Conservation (phyloP, 2,329 filamentous ascomycete species). For the Parastagonospora nodorum region DNA sequence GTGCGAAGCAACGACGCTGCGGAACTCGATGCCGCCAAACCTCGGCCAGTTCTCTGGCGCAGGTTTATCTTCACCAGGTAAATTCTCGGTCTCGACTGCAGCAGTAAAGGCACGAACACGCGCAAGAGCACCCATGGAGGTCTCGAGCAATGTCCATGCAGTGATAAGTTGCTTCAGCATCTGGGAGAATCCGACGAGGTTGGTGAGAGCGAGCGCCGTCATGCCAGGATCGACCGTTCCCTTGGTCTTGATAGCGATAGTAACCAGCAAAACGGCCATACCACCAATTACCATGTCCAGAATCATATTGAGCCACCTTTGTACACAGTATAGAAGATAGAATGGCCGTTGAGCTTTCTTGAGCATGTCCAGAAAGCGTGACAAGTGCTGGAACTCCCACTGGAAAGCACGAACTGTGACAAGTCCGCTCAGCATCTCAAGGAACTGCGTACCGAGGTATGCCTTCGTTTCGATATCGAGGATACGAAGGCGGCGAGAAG, state of each 20-base stretch:
- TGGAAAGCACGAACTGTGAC: slow-evolving; percentile 56
- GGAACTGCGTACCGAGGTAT: slow-evolving; percentile 55
- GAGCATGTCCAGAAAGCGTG: slow-evolving; percentile 19
- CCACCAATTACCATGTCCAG: slow-evolving; percentile 42
- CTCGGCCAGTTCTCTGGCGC: slow-evolving; percentile 47
- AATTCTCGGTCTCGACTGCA: slow-evolving; percentile 52
- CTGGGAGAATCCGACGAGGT: slow-evolving; percentile 56
- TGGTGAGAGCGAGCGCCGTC: slow-evolving; percentile 56
- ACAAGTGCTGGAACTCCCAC: slow-evolving; percentile 37
- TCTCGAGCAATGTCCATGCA: slow-evolving; percentile 62
- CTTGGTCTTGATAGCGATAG: slow-evolving; percentile 35
- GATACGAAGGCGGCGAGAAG: slow-evolving; percentile 52
- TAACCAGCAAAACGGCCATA: slow-evolving; percentile 37
- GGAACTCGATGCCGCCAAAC: slow-evolving; percentile 12
- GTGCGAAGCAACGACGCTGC: slow-evolving; percentile 6
- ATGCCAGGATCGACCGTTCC: slow-evolving; percentile 50
- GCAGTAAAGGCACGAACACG: slow-evolving; percentile 56
- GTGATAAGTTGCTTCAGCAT: slow-evolving; percentile 52
- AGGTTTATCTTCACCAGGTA: slow-evolving; percentile 44
- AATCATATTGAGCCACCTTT: slow-evolving; percentile 47
- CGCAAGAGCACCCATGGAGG: slow-evolving; percentile 59
- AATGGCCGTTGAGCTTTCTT: slow-evolving; percentile 46
- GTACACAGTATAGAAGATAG: slow-evolving; percentile 43
- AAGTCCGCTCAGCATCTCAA: slow-evolving; percentile 54
- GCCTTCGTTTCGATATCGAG: slow-evolving; percentile 57